phyloP scores from a whole-genome alignment of 192 early-diverging fungal genomes.

The Dimargaris xerosporica region DNA sequence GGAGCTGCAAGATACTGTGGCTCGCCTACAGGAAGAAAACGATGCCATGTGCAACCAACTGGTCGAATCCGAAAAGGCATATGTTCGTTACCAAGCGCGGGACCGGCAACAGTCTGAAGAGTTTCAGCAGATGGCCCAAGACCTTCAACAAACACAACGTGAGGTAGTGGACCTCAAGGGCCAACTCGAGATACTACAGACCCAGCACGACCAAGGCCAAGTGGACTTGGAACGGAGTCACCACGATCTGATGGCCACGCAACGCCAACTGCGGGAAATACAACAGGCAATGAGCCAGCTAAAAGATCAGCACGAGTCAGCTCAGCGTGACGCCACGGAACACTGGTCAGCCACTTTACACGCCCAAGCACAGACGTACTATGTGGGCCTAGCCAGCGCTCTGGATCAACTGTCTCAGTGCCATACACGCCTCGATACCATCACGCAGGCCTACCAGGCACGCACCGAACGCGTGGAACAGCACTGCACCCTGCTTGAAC shows the following conservation, averaged over 20 bases:
- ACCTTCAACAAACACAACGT: conserved; percentile 2
- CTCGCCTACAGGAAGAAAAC: conserved; percentile 9
- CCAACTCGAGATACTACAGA: conserved; percentile 10
- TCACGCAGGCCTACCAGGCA: no score
- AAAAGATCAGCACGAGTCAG: not conserved
- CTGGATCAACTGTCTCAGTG: no score
- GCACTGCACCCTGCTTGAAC: no score
- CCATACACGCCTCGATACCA: no score
- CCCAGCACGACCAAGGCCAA: conserved; percentile 7
- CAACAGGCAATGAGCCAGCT: conserved; percentile 17
- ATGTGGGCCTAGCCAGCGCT: no score
- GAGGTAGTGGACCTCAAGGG: conserved; percentile 4
- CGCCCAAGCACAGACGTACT: no score
- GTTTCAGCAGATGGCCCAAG: not conserved
- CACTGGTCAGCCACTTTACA: no score
- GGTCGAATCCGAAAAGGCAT: not conserved
- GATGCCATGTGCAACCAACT: not conserved
- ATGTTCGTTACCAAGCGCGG: not conserved
- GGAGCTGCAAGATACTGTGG: conserved; percentile 10
- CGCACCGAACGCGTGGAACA: no score
- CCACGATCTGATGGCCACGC: not conserved
- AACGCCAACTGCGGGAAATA: conserved; percentile 18
- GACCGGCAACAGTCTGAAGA: not conserved
- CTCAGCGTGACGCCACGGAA: no score
- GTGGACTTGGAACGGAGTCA: not conserved